A percentile compares a stretch with the other conserved stretches of the same genome.
Conservation (phyloP, 2,329 filamentous ascomycete genomes). For the Curvularia lunata region DNA sequence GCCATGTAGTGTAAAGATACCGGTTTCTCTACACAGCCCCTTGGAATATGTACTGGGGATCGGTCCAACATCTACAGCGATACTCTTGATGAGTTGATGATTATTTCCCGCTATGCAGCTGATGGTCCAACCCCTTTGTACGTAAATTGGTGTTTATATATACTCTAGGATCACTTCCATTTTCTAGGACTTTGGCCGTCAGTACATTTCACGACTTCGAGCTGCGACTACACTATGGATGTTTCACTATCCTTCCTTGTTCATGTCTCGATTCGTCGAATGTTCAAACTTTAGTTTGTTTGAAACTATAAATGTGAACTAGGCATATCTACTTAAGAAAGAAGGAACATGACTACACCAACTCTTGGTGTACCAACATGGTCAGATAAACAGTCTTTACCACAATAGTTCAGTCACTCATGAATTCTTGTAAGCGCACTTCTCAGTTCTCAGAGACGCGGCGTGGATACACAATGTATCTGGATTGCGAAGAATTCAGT, state of each 20-base stretch:
- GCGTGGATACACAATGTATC: too few relatives aligned
- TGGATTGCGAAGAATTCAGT: too few relatives aligned
- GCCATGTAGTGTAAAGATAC: neutral
- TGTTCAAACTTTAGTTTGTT: too few relatives aligned
- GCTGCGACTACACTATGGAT: too few relatives aligned
- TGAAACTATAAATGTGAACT: too few relatives aligned
- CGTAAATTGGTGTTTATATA: neutral
- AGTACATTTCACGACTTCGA: neutral
- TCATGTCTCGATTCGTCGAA: too few relatives aligned
- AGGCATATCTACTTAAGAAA: neutral
- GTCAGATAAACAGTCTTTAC: too few relatives aligned
- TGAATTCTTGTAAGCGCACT: too few relatives aligned
- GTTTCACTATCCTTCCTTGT: too few relatives aligned
- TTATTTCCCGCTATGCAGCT: neutral
- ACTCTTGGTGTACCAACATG: constrained; percentile 1
- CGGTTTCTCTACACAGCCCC: neutral
- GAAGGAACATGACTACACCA: neutral
- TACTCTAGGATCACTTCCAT: too few relatives aligned
- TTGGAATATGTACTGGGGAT: neutral
- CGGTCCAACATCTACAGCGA: neutral
- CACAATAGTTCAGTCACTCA: too few relatives aligned
- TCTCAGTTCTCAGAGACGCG: too few relatives aligned
- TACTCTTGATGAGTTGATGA: neutral
- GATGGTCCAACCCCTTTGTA: neutral
- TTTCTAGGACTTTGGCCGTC: neutral